Evolutionary conservation across 73 alveolate species (phyloP).

Genomic region (Paramecium bursaria): DNA sequence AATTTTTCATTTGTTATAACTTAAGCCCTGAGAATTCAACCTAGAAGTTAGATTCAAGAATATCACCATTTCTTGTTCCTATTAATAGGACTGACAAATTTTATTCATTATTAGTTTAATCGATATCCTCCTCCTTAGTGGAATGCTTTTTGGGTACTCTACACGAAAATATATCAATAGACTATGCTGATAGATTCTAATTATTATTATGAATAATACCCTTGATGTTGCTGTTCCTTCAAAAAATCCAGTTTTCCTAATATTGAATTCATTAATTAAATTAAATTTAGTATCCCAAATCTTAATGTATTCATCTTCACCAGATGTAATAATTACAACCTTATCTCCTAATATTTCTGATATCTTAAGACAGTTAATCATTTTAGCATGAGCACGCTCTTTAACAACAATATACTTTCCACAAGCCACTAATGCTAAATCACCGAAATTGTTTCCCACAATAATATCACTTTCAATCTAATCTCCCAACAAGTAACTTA

Average conservation of each 20-base stretch:
- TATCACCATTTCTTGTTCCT: constrained; percentile 72
- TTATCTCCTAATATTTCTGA: constrained; percentile 74
- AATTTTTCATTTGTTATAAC: constrained; percentile 18
- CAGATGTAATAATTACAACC: constrained; percentile 85
- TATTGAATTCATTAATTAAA: constrained; percentile 64
- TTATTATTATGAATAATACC: not conserved
- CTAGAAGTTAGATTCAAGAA: constrained; percentile 62
- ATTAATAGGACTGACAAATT: constrained; percentile 68
- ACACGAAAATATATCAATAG: constrained; percentile 67
- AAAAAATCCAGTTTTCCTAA: constrained; percentile 66
- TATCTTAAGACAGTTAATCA: constrained; percentile 88
- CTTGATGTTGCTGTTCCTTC: constrained; percentile 51
- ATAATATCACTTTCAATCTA: constrained; percentile 84
- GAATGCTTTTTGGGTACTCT: constrained; percentile 59
- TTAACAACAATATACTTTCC: constrained; percentile 85
- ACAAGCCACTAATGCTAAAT: constrained; percentile 84
- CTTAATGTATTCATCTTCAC: constrained; percentile 94
- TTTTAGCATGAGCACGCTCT: constrained; percentile 91
- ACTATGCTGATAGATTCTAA: constrained; percentile 61
- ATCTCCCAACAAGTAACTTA: constrained; percentile 79
- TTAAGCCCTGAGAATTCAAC: constrained; percentile 21
- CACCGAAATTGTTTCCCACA: constrained; percentile 92
- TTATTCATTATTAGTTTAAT: constrained; percentile 38
- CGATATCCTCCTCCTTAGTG: constrained; percentile 49
- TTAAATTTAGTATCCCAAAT: constrained; percentile 90